Evolutionary conservation across 768 basidiomycete species (phyloP), one percentile per base, ranked within the genome.

Genomic region (Amanita rubescens): DNA sequence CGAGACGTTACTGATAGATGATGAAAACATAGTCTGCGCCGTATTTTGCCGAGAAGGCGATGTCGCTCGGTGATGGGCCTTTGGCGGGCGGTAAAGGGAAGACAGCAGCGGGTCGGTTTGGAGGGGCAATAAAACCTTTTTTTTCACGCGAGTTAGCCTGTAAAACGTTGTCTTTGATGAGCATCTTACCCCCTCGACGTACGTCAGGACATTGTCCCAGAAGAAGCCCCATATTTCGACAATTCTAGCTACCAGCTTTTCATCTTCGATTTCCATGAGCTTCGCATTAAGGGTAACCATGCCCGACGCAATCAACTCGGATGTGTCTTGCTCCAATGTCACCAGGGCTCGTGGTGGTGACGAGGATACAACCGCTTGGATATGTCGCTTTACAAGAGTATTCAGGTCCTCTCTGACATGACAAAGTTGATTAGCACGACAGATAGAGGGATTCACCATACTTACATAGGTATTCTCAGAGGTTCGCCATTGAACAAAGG

Each of bases 221-320:
- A 96, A 96, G 74, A 95, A 94, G 12, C 78, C 80, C 93, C 94
- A 97, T 15, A 89, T 76, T 60, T 94, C 92, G 1, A 93, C 88
- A 15, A 95, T 76, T 25, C 90, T 77, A 4, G 73, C 73, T 5
- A 94, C 71, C 14, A 97, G 74, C 62, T 85, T 81, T 35, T 86
- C 84, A 39, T 94, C 93, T 24, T 92, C 87, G 8, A 87, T 71
- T 3, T 78, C 82, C 27, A 77, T 72, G 5, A 97, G 74, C 61
- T 90, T 94, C 0, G 91, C 83, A 59, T 90, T 93, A 22, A 97
- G 75, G 2, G 93, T 97, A 49, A 93, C 80, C 91, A 95, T 97
- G 10, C 94, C 94, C 1, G 83, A 78, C 1, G 81, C 81, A 51
- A 95, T 87, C 44, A 97, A 76, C 56, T 94, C 93, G 17, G 81